Conservation (phyloP, 2,329 filamentous ascomycete species). For the Plenodomus lindquistii region DNA sequence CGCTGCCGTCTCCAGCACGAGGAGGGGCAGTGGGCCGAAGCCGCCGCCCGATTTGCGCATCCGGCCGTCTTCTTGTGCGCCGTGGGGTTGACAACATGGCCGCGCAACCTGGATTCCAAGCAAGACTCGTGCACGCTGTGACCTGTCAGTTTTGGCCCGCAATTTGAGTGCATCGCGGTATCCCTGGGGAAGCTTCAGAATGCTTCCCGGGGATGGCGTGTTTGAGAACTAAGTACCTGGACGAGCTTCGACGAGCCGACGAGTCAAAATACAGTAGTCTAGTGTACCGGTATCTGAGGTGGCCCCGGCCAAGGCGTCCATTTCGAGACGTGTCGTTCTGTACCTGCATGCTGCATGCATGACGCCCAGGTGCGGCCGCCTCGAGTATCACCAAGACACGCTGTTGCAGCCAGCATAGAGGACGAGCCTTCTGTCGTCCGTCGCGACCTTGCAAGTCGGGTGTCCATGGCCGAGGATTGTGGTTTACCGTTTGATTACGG, state of each 20-base stretch:
- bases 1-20: slow-evolving; percentile 32
- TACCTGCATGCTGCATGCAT: slow-evolving; percentile 22
- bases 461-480: not conserved
- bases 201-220: slow-evolving; percentile 20
- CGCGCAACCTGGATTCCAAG: not conserved
- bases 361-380: slow-evolving; percentile 12
- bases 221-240: slow-evolving; percentile 18
- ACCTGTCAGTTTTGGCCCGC: slow-evolving; percentile 11
- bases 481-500: not conserved
- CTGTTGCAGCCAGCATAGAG: not conserved
- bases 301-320: slow-evolving; percentile 17
- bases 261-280: slow-evolving; percentile 16
- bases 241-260: slow-evolving; percentile 13
- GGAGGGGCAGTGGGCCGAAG: slow-evolving; percentile 8
- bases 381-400: slow-evolving; percentile 3
- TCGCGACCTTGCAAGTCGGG: not conserved
- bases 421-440: not conserved
- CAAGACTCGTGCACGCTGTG: slow-evolving; percentile 2
- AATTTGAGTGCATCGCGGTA: slow-evolving; percentile 10
- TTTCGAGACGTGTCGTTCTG: slow-evolving; percentile 16
- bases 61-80: not conserved
- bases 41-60: slow-evolving; percentile 7
- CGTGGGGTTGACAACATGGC: not conserved
- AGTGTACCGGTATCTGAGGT: too few relatives aligned
- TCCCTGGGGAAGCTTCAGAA: slow-evolving; percentile 10